These are phyloP conservation scores for Penicillium taxi DNA, from an alignment of 495 filamentous ascomycete genomes.

Conservation along the genomic window DNA sequence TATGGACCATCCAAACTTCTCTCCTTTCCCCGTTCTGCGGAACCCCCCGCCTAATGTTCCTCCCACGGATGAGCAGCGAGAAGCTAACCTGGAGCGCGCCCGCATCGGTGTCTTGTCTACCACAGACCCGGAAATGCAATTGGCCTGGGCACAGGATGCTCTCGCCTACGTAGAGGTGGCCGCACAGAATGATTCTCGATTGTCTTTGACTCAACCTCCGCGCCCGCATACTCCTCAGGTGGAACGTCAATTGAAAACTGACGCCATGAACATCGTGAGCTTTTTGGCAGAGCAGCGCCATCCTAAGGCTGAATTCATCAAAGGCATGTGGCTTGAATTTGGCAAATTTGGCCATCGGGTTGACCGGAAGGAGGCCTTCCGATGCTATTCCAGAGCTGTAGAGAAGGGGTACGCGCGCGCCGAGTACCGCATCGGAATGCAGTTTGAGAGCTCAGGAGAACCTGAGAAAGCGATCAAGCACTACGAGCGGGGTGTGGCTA, in stretches of 20 bases:
- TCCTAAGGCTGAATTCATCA: slow-evolving; percentile 90
- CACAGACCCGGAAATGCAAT: slow-evolving; percentile 91
- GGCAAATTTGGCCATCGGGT: slow-evolving; percentile 84
- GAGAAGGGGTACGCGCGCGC: slow-evolving; percentile 88
- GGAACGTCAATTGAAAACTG: slow-evolving; percentile 77
- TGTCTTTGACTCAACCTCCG: slow-evolving; percentile 54
- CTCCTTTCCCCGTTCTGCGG: slow-evolving; percentile 79
- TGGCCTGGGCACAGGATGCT: slow-evolving; percentile 92
- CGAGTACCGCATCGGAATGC: slow-evolving; percentile 97
- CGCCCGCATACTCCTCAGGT: slow-evolving; percentile 72
- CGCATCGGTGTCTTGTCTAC: slow-evolving; percentile 80
- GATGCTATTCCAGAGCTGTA: slow-evolving; percentile 75
- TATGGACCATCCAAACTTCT: slow-evolving; percentile 70
- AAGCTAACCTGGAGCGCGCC: slow-evolving; percentile 74
- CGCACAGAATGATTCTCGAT: slow-evolving; percentile 56
- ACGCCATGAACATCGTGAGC: slow-evolving; percentile 84
- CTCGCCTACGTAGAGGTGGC: slow-evolving; percentile 83
- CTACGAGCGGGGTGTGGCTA: slow-evolving; percentile 69
- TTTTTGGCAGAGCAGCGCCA: slow-evolving; percentile 89
- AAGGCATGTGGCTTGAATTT: slow-evolving; percentile 96
- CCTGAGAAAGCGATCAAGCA: slow-evolving; percentile 82
- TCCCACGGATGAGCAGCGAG: slow-evolving; percentile 88
- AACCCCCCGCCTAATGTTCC: slow-evolving; percentile 83
- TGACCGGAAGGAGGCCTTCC: slow-evolving; percentile 91
- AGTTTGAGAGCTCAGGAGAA: slow-evolving; percentile 90